Conservation (phyloP, 441 rosid genomes). For the Breynia disticha region DNA sequence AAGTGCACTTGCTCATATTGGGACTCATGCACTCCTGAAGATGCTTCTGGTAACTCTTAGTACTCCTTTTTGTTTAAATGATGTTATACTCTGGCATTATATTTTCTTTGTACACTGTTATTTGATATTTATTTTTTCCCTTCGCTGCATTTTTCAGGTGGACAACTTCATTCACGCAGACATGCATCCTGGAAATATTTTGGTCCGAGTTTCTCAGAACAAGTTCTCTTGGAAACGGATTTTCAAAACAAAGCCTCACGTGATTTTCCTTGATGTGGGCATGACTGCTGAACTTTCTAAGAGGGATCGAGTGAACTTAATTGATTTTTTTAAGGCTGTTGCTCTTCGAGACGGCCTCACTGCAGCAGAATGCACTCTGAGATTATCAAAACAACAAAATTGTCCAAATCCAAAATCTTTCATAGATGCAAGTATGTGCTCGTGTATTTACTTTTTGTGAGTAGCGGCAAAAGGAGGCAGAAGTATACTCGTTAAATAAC, state of each 20-base stretch:
- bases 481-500: slow-evolving; percentile 27
- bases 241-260: slow-evolving; percentile 86
- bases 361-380: slow-evolving; percentile 78
- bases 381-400: slow-evolving; percentile 73
- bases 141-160: slow-evolving; percentile 49
- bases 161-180: slow-evolving; percentile 99
- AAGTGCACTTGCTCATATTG: slow-evolving; percentile 88
- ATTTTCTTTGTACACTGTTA: background rate
- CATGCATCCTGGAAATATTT: slow-evolving; percentile 99
- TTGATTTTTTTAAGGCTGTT: slow-evolving; percentile 93
- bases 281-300: slow-evolving; percentile 99
- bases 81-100: background rate
- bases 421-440: slow-evolving; percentile 46
- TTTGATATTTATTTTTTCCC: background rate
- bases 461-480: slow-evolving; percentile 3
- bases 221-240: slow-evolving; percentile 59
- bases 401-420: slow-evolving; percentile 95
- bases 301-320: slow-evolving; percentile 66
- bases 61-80: background rate
- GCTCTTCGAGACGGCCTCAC: slow-evolving; percentile 89
- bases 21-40: slow-evolving; percentile 96
- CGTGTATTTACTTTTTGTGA: background rate
- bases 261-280: slow-evolving; percentile 98
- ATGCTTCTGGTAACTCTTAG: slow-evolving; percentile 76
- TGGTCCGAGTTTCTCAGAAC: slow-evolving; percentile 63